Evolutionary conservation across 1,139 yeast species (phyloP).

Genomic region (Suhomyces anneliseae): DNA sequence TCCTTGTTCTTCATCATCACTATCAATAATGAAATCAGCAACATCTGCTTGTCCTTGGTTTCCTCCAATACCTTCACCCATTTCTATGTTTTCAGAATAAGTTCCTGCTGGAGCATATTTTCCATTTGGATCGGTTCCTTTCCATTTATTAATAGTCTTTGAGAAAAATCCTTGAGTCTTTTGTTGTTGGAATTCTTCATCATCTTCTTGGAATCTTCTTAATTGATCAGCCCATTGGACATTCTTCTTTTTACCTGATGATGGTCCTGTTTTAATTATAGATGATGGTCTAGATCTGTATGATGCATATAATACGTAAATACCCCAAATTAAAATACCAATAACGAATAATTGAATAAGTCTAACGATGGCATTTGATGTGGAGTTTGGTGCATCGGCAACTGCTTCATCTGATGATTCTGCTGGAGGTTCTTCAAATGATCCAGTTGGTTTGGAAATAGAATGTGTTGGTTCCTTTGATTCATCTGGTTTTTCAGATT

Average conservation of each 20-base stretch:
- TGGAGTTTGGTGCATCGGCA: constrained; percentile 13
- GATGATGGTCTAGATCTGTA: constrained; percentile 46
- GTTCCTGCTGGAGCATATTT: constrained; percentile 29
- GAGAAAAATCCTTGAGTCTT: constrained; percentile 33
- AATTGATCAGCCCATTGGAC: constrained; percentile 63
- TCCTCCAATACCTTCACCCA: constrained; percentile 35
- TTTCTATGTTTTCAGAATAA: constrained; percentile 36
- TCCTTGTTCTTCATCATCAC: constrained; percentile 43
- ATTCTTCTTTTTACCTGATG: constrained; percentile 46
- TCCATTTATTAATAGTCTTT: constrained; percentile 42
- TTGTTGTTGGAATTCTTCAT: constrained; percentile 23
- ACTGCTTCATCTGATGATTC: not conserved
- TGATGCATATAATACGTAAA: constrained; percentile 38
- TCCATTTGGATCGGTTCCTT: constrained; percentile 26
- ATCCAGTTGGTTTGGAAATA: not conserved
- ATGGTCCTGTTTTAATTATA: constrained; percentile 38
- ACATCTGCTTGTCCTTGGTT: constrained; percentile 19
- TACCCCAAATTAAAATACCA: constrained; percentile 44
- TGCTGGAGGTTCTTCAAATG: not conserved
- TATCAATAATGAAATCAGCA: constrained; percentile 42
- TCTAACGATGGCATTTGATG: constrained; percentile 36
- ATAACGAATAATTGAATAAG: constrained; percentile 45
- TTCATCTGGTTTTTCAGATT: constrained; percentile 2
- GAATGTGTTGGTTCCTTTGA: not conserved
- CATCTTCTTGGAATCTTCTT: constrained; percentile 35